Conservation (phyloP, 1,139 yeast genomes). For the Trichomonascaceae sp. region DNA sequence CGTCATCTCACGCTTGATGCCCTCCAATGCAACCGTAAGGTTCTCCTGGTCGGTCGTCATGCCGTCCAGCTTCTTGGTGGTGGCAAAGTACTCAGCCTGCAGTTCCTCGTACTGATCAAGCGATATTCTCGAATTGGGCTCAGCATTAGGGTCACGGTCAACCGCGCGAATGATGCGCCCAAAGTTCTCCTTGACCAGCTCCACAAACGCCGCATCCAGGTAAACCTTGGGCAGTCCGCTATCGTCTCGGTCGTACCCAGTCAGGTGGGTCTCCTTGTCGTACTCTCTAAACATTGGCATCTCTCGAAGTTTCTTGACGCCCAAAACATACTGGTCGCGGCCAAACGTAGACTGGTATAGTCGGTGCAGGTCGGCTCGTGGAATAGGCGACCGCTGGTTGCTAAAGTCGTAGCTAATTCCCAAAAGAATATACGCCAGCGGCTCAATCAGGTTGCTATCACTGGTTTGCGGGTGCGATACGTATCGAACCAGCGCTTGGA, state of each 20-base stretch:
- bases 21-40: conserved; percentile 9
- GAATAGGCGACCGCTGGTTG: conserved; percentile 52
- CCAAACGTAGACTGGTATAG: conserved; percentile 63
- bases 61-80: conserved; percentile 21
- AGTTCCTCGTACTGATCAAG: conserved; percentile 59
- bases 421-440: conserved; percentile 57
- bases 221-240: conserved; percentile 82
- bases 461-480: conserved; percentile 50
- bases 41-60: conserved; percentile 15
- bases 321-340: conserved; percentile 61
- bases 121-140: conserved; percentile 55
- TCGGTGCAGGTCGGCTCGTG: conserved; percentile 50
- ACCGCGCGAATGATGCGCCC: conserved; percentile 58
- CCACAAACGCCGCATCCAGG: conserved; percentile 53
- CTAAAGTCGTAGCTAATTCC: conserved; percentile 81
- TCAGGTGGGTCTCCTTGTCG: conserved; percentile 33
- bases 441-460: conserved; percentile 51
- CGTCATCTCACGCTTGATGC: conserved; percentile 9
- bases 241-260: conserved; percentile 42
- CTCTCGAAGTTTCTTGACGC: conserved; percentile 61
- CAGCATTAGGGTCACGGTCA: conserved; percentile 58
- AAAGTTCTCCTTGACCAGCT: conserved; percentile 56
- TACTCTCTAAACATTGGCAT: conserved; percentile 42
- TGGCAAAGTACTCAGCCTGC: conserved; percentile 32
- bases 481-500: conserved; percentile 57